These are phyloP conservation scores for Phlegmacium glaucopus DNA, from an alignment of 768 basidiomycete species.

Conservation along the genomic window DNA sequence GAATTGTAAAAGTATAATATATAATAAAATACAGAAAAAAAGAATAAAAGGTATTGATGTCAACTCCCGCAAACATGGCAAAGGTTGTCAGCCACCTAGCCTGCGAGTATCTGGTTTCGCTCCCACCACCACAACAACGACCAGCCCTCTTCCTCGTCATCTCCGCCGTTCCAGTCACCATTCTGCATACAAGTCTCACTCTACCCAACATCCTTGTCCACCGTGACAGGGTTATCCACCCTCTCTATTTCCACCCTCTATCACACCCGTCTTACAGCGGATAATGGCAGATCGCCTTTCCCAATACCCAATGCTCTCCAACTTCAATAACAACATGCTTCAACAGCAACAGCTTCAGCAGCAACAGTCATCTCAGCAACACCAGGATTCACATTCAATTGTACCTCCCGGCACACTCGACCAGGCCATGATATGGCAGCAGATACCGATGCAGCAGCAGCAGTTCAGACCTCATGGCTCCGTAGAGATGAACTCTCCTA, in stretches of 20 bases:
- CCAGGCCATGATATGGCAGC: conserved; percentile 54
- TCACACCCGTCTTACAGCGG: conserved; percentile 22
- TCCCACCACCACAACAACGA: conserved; percentile 46
- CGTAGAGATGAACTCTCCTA: conserved; percentile 15
- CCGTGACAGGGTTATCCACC: conserved; percentile 27
- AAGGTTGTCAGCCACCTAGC: conserved; percentile 41
- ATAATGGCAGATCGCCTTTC: conserved; percentile 62
- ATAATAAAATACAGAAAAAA: conserved; percentile 7
- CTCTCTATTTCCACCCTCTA: conserved; percentile 22
- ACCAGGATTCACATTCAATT: conserved; percentile 41
- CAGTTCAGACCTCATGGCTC: conserved; percentile 20
- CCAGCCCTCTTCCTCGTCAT: conserved; percentile 24
- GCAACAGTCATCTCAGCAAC: conserved; percentile 38
- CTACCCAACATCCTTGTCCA: conserved; percentile 17
- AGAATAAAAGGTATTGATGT: conserved; percentile 22
- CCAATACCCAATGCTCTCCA: conserved; percentile 53
- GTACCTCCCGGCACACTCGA: conserved; percentile 47
- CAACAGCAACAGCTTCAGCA: conserved; percentile 43
- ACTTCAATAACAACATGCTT: conserved; percentile 42
- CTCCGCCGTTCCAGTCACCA: conserved; percentile 21
- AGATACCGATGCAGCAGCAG: conserved; percentile 34
- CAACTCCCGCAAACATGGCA: conserved; percentile 42
- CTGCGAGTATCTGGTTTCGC: conserved; percentile 51
- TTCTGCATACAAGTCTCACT: conserved; percentile 4
- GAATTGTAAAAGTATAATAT: conserved; percentile 16